A percentile compares a stretch with the other conserved stretches of the same genome.
Conservation (phyloP, 768 basidiomycete genomes). For the Mycena chlorophos region DNA sequence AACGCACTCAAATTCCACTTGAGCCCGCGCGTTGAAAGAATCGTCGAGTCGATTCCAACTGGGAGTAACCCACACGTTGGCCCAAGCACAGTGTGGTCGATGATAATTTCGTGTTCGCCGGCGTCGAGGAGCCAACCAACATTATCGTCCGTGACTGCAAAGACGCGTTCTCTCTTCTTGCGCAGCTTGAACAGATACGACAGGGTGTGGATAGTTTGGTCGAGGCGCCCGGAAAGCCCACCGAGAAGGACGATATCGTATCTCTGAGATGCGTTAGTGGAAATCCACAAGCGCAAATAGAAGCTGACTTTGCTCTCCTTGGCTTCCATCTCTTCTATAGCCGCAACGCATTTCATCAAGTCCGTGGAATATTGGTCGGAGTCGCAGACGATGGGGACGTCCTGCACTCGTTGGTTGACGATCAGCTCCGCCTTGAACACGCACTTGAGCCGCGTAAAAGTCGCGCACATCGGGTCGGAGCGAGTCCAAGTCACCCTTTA, state of each 20-base stretch:
- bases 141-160: constrained; percentile 86
- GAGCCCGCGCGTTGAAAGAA: constrained; percentile 80
- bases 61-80: constrained; percentile 95
- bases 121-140: constrained; percentile 85
- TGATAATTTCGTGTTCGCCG: constrained; percentile 76
- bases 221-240: constrained; percentile 86
- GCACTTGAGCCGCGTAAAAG: constrained; percentile 65
- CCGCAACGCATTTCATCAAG: constrained; percentile 85
- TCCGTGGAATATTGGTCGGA: constrained; percentile 85
- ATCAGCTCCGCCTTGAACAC: constrained; percentile 18
- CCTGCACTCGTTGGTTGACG: constrained; percentile 41
- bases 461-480: constrained; percentile 68
- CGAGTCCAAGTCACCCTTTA: constrained; percentile 95
- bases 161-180: constrained; percentile 55
- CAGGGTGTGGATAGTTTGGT: constrained; percentile 91
- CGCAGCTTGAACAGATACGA: constrained; percentile 83
- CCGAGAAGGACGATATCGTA: constrained; percentile 80
- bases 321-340: constrained; percentile 59
- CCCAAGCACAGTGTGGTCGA: constrained; percentile 75
- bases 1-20: constrained; percentile 84
- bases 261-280: constrained; percentile 30
- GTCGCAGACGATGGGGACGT: constrained; percentile 68
- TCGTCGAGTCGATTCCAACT: constrained; percentile 74
- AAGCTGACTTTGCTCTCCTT: constrained; percentile 40
- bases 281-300: neutral